Evolutionary conservation across 1,284 basidiomycete genomes (phyloP), one percentile per base, ranked within the genome.

Genomic region (Tilletiopsis washingtonensis): DNA sequence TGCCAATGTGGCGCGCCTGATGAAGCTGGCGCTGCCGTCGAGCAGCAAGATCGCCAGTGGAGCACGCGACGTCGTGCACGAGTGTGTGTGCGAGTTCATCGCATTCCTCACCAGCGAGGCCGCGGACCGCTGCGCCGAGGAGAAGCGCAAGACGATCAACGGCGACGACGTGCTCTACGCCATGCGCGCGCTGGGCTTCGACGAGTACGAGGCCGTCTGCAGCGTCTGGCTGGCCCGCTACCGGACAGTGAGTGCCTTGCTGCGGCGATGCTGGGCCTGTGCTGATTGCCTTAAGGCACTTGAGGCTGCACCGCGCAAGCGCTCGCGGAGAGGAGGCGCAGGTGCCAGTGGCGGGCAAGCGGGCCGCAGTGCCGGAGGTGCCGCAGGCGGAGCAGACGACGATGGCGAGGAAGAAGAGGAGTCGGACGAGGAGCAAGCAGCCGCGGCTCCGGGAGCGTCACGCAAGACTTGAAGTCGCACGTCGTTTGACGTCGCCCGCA

Each of bases 31-130:
- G 2, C 82, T 96, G 2, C 91, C 91, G 0, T 19, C 37, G 3
- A 87, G 86, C n/a, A 88, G 90, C 19, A 96, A 96, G 76, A 91
- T 96, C 63, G 88, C 89, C 3, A 93, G 93, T 74, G 91, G 94
- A 75, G 88, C 91, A 21, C 96, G 96, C 74, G 90, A 94, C 75
- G 90, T 86, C 74, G 88, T 94, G 41, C 91, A 94, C 75, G 89
- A 93, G 75, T 93, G 89, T 75, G 88, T 93, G 44, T 90, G 86
- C 37, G 91, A 96, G 77, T 91, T 93, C 76, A 94, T 96, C 74
- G 84, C 83, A 64, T 96, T 94, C 77, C 88, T 96, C 74, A 91
- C 88, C 25, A 84, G 83, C 32, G 88, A 91, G 72, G 88, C 88
- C 2, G 84, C 84, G 19, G 88, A 91, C 75, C 86, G 87, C 64